Evolutionary conservation across 192 early-diverging fungal species (phyloP).

Genomic region (Chytriomyces sp.): DNA sequence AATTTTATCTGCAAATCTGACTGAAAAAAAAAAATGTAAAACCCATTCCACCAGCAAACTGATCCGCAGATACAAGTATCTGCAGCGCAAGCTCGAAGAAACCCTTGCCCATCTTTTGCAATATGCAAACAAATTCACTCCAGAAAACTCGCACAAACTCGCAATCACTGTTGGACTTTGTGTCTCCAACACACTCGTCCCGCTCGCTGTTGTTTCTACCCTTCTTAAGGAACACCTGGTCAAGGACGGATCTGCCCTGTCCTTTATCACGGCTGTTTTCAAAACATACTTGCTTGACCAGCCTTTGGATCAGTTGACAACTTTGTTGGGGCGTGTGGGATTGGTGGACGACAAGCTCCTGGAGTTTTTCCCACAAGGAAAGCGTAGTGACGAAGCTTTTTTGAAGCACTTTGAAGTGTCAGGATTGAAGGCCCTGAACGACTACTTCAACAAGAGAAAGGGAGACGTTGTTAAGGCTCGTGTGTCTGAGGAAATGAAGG

Average conservation of each 20-base stretch:
- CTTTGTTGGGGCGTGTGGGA: constrained; percentile 69
- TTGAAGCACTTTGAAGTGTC: constrained; percentile 91
- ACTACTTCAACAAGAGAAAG: constrained; percentile 78
- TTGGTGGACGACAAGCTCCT: constrained; percentile 72
- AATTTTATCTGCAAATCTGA: constrained; percentile 21
- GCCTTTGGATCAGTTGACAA: constrained; percentile 75
- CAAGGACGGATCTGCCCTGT: constrained; percentile 83
- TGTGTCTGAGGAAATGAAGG: constrained; percentile 51
- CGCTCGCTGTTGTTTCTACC: constrained; percentile 72
- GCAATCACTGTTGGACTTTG: constrained; percentile 78
- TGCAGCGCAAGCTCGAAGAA: constrained; percentile 85
- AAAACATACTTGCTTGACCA: constrained; percentile 80
- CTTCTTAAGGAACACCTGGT: constrained; percentile 94
- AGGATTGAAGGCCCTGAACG: constrained; percentile 86
- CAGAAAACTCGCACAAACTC: constrained; percentile 78
- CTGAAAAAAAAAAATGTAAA: constrained; percentile 11
- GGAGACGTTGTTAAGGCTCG: constrained; percentile 61
- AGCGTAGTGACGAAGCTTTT: constrained; percentile 86
- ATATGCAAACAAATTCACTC: constrained; percentile 86
- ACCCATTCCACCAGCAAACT: constrained; percentile 62
- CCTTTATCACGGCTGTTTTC: constrained; percentile 84
- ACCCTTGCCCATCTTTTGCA: constrained; percentile 82
- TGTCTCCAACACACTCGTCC: constrained; percentile 69
- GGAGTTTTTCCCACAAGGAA: constrained; percentile 92
- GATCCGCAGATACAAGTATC: constrained; percentile 93